Conservation (phyloP, 352 stramenopile genomes). For the Pythium sp. region DNA sequence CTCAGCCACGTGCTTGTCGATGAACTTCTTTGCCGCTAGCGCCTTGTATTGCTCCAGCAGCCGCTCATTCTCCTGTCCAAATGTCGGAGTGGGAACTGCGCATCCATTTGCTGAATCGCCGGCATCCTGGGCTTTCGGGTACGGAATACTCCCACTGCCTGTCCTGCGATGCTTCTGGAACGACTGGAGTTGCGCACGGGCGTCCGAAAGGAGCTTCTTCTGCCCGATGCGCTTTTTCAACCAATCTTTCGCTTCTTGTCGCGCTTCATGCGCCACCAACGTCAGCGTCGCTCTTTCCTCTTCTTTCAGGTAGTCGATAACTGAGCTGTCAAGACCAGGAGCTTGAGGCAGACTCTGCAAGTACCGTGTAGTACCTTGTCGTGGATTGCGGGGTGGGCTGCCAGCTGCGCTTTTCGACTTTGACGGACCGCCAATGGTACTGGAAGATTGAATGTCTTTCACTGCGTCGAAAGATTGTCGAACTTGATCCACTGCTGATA, state of each 20-base stretch:
- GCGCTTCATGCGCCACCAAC: slow-evolving; percentile 65
- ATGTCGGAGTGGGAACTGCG: slow-evolving; percentile 1
- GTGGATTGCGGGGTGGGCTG: slow-evolving; percentile 12
- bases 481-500: background rate
- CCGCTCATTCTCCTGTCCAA: slow-evolving; percentile 29
- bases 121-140: slow-evolving; percentile 1
- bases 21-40: slow-evolving; percentile 54
- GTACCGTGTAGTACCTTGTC: background rate
- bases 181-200: slow-evolving; percentile 51
- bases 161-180: slow-evolving; percentile 41
- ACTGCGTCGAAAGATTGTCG: background rate
- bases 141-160: slow-evolving; percentile 34
- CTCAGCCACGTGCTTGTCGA: slow-evolving; percentile 77
- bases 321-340: slow-evolving; percentile 26
- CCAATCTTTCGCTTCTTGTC: slow-evolving; percentile 63
- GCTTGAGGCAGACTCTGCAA: slow-evolving; percentile 28
- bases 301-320: slow-evolving; percentile 42
- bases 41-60: slow-evolving; percentile 51
- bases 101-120: background rate
- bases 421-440: background rate
- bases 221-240: slow-evolving; percentile 70
- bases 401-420: slow-evolving; percentile 5
- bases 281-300: slow-evolving; percentile 66
- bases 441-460: background rate
- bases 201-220: slow-evolving; percentile 74